Evolutionary conservation across 108 stramenopile genomes (phyloP), one percentile per base, ranked within the genome.

Genomic region (Skeletonema grethae): DNA sequence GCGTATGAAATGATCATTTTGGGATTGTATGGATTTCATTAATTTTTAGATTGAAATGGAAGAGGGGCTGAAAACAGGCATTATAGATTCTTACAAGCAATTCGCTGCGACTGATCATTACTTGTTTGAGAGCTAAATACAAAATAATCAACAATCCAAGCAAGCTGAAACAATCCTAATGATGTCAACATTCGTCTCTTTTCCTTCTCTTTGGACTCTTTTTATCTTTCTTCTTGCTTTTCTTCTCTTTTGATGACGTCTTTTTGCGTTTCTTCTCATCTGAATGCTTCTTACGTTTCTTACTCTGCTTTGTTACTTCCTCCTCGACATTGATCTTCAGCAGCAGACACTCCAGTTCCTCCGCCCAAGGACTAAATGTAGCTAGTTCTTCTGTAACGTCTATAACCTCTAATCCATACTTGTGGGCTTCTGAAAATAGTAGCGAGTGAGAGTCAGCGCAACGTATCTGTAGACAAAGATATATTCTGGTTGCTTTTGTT

Each of bases 1-100:
- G 88, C 86, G 7, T 95, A 95, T 76, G 94, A 95, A 78, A 87
- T 88, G 20, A 84, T 92, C 43, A 87, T 95, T 63, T 81, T 95
- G 43, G 25, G 38, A 31, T 41, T 65, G 48, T 12, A 41, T 64
- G 32, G 31, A 61, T n/a, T 13, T 22, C 32, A 63, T 22, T 66
- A 53, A 53, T 22, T 0, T 0, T 0, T 53, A 28, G 25, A 28
- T 28, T 28, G 25, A 28, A 28, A 28, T 28, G 10, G 38, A 39
- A 10, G 38, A 39, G 38, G 10, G 38, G 38, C 2, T 28, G 25
- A 1, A 28, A 28, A 28, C 25, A 28, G 25, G 25, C 25, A 11
- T 39, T 11, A 39, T 43, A 15, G 41, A n/a, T 43, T 43, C 15
- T 15, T 2, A 4, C 1, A 15, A n/a, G 41, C 41, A n/a, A 43